Conservation (phyloP, 2,329 filamentous ascomycete genomes). For the Penicillium brevicompactum region DNA sequence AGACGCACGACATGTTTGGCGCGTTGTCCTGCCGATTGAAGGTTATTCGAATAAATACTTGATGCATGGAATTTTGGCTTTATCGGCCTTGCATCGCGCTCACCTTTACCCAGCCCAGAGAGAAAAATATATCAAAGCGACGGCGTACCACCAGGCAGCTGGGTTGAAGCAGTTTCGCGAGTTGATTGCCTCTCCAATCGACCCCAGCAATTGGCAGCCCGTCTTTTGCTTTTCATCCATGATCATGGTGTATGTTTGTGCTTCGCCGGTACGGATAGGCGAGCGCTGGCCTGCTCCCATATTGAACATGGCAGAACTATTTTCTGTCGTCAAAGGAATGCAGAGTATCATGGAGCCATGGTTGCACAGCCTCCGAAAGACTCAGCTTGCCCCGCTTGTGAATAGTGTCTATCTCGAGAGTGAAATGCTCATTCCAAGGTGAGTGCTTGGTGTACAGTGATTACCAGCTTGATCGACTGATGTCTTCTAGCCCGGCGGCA, state of each 20-base stretch:
- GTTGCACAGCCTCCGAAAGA: slow-evolving; percentile 12
- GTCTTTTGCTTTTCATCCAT: slow-evolving; percentile 24
- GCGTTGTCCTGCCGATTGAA: slow-evolving; percentile 31
- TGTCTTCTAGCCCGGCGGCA: slow-evolving; percentile 1
- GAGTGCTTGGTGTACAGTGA: not conserved
- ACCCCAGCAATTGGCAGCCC: slow-evolving; percentile 22
- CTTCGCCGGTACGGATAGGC: slow-evolving; percentile 12
- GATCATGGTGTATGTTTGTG: slow-evolving; percentile 17
- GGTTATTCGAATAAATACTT: slow-evolving; percentile 34
- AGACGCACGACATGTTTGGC: slow-evolving; percentile 33
- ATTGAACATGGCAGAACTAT: slow-evolving; percentile 18
- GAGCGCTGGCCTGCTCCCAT: slow-evolving; percentile 20
- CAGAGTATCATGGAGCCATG: slow-evolving; percentile 23
- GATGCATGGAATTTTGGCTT: slow-evolving; percentile 35
- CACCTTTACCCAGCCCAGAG: slow-evolving; percentile 16
- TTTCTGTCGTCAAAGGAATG: slow-evolving; percentile 20
- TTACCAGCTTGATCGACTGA: not conserved
- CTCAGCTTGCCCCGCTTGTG: slow-evolving; percentile 18
- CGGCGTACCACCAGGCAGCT: slow-evolving; percentile 18
- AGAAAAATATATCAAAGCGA: slow-evolving; percentile 17
- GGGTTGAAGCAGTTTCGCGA: slow-evolving; percentile 23
- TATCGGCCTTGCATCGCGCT: slow-evolving; percentile 31
- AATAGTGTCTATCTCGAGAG: slow-evolving; percentile 16
- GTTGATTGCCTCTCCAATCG: slow-evolving; percentile 18
- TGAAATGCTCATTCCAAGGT: slow-evolving; percentile 19